Evolutionary conservation across 2,329 filamentous ascomycete genomes (phyloP).

Genomic region (Leptoxyphium fumago): DNA sequence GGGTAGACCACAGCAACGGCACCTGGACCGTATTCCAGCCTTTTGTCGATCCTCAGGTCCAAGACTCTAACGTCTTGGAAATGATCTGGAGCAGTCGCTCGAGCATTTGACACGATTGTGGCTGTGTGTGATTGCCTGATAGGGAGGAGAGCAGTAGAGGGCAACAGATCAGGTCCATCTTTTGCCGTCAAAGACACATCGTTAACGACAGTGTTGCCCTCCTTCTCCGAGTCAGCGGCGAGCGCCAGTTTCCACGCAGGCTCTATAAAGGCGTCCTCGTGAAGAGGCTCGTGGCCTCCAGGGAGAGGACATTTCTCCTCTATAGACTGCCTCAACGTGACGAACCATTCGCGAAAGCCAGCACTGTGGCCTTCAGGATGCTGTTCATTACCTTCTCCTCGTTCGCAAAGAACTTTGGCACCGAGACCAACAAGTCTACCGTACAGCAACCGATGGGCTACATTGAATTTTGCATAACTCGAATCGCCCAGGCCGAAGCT

Average conservation of each 20-base stretch:
- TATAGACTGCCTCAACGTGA: constrained; percentile 51
- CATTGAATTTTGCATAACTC: constrained; percentile 89
- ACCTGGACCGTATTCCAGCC: constrained; percentile 48
- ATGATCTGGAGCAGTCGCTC: constrained; percentile 61
- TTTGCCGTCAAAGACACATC: background rate
- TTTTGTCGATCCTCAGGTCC: constrained; percentile 36
- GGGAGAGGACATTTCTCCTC: constrained; percentile 56
- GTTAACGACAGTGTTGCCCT: background rate
- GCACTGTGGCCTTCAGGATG: constrained; percentile 67
- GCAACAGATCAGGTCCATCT: constrained; percentile 6
- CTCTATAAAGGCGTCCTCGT: constrained; percentile 57
- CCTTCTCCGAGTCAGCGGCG: background rate
- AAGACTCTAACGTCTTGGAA: constrained; percentile 90
- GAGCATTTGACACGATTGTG: constrained; percentile 47
- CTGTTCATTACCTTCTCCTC: constrained; percentile 84
- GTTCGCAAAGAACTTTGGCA: constrained; percentile 57
- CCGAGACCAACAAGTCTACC: constrained; percentile 75
- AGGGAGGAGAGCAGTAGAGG: constrained; percentile 36
- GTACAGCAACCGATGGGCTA: constrained; percentile 75
- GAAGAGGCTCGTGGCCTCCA: constrained; percentile 51
- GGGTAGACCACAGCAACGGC: constrained; percentile 72
- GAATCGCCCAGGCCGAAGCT: constrained; percentile 89
- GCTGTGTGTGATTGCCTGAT: constrained; percentile 44
- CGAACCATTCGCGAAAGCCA: constrained; percentile 21
- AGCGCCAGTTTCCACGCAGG: constrained; percentile 52